phyloP scores from a whole-genome alignment of 805 yeast species.

The Candida tammaniensis region DNA sequence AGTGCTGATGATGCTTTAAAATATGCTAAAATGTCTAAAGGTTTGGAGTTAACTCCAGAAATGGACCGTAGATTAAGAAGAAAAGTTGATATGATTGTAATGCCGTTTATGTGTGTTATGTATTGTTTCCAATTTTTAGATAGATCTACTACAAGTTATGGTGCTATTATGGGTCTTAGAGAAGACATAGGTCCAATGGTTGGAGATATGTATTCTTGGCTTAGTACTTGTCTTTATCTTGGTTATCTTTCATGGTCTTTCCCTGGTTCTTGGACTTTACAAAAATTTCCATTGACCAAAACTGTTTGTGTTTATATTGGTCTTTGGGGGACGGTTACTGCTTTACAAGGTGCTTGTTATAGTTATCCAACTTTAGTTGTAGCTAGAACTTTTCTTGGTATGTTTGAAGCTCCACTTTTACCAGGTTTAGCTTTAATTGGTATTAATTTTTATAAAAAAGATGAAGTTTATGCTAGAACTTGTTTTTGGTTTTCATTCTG shows the following conservation, averaged over 20 bases:
- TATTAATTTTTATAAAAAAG: slow-evolving; percentile 29
- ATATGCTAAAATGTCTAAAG: slow-evolving; percentile 19
- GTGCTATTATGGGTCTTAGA: slow-evolving; percentile 35
- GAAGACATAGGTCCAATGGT: slow-evolving; percentile 30
- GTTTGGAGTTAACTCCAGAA: slow-evolving; percentile 15
- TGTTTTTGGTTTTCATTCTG: slow-evolving; percentile 30
- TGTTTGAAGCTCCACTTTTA: slow-evolving; percentile 36
- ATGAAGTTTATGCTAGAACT: slow-evolving; percentile 29
- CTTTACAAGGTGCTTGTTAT: slow-evolving; percentile 48
- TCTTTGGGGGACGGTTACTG: slow-evolving; percentile 61
- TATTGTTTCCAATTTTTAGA: slow-evolving; percentile 31
- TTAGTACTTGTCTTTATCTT: slow-evolving; percentile 39
- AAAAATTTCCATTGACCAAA: slow-evolving; percentile 56
- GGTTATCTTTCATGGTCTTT: slow-evolving; percentile 60
- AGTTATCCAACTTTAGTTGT: slow-evolving; percentile 34
- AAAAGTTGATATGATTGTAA: slow-evolving; percentile 19
- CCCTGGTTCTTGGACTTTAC: slow-evolving; percentile 46
- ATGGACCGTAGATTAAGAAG: slow-evolving; percentile 12
- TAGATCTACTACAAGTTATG: slow-evolving; percentile 35
- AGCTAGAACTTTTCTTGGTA: slow-evolving; percentile 35
- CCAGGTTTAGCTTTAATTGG: slow-evolving; percentile 35
- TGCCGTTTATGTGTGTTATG: slow-evolving; percentile 23
- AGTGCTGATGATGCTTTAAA: slow-evolving; percentile 40
- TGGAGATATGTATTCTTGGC: slow-evolving; percentile 34
- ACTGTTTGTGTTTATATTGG: slow-evolving; percentile 45